A percentile compares a stretch with the other conserved stretches of the same genome.
phyloP scores from a whole-genome alignment of 305 asterid genomes.

The Fraxinus floribunda region DNA sequence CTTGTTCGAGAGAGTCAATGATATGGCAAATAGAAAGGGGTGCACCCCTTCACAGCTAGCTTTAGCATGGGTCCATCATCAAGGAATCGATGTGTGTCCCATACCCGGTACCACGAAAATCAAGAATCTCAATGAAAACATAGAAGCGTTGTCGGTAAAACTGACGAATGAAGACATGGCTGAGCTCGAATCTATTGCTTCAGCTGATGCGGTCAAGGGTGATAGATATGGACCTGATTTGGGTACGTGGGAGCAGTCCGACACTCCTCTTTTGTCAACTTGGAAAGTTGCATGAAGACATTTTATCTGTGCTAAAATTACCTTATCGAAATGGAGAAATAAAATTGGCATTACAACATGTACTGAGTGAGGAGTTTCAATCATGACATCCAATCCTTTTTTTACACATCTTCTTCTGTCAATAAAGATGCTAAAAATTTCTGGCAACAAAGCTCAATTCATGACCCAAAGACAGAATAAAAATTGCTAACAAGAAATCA shows the following conservation, averaged over 20 bases:
- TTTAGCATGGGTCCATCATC: slow-evolving; percentile 57
- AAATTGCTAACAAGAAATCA: no score
- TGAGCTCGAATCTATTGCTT: slow-evolving; percentile 55
- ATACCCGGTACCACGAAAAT: slow-evolving; percentile 58
- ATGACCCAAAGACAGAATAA: no score
- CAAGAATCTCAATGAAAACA: slow-evolving; percentile 50
- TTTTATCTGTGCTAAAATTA: background rate
- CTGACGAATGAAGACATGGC: slow-evolving; percentile 46
- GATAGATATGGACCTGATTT: slow-evolving; percentile 37
- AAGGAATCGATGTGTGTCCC: slow-evolving; percentile 47
- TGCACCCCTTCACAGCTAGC: slow-evolving; percentile 52
- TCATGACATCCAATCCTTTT: no score
- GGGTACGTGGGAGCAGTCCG: slow-evolving; percentile 45
- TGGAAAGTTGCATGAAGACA: slow-evolving; percentile 34
- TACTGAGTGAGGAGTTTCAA: background rate
- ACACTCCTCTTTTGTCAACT: slow-evolving; percentile 60
- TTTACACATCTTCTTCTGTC: no score
- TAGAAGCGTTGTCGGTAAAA: slow-evolving; percentile 45
- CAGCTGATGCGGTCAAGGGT: slow-evolving; percentile 36
- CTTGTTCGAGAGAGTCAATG: slow-evolving; percentile 36
- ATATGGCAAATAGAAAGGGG: slow-evolving; percentile 54
- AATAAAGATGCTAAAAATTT: no score
- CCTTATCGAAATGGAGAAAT: background rate
- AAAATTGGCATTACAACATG: background rate
- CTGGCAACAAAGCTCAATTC: no score